Evolutionary conservation across 805 yeast genomes (phyloP).

Genomic region (Lipomyces oligophaga): DNA sequence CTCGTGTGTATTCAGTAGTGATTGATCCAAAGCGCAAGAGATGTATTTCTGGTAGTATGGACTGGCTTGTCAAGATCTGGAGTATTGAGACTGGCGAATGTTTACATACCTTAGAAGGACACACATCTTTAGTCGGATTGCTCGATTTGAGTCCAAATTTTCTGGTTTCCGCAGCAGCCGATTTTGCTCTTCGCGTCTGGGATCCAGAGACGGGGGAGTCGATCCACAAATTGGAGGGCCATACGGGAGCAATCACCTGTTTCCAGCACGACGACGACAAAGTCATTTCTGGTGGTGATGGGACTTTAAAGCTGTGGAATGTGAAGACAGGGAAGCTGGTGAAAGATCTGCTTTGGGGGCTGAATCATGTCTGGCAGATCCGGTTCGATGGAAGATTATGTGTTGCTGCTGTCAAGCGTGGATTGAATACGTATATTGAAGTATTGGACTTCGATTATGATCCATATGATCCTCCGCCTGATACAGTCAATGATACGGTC

Average conservation of each 20-base stretch:
- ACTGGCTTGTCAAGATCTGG: slow-evolving; percentile 85
- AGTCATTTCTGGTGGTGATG: slow-evolving; percentile 84
- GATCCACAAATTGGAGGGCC: slow-evolving; percentile 69
- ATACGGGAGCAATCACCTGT: slow-evolving; percentile 84
- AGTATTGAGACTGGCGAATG: slow-evolving; percentile 72
- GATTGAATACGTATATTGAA: slow-evolving; percentile 69
- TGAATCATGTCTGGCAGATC: slow-evolving; percentile 93
- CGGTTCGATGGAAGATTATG: slow-evolving; percentile 78
- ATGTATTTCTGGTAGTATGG: slow-evolving; percentile 90
- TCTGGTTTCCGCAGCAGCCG: slow-evolving; percentile 94
- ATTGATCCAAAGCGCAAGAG: slow-evolving; percentile 70
- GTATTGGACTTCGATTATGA: slow-evolving; percentile 26
- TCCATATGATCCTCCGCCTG: slow-evolving; percentile 5
- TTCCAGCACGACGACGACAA: slow-evolving; percentile 83
- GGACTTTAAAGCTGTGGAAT: slow-evolving; percentile 85
- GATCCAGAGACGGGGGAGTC: slow-evolving; percentile 69
- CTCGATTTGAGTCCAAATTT: slow-evolving; percentile 70
- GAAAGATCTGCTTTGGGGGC: slow-evolving; percentile 64
- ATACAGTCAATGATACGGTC: background rate
- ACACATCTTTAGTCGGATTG: slow-evolving; percentile 83
- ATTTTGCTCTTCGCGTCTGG: slow-evolving; percentile 88
- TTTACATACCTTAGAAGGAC: slow-evolving; percentile 73
- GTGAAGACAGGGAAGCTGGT: slow-evolving; percentile 71
- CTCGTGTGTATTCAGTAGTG: slow-evolving; percentile 84
- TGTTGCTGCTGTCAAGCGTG: slow-evolving; percentile 84